Conservation (phyloP, 495 filamentous ascomycete genomes). For the Geopyxis carbonaria region DNA sequence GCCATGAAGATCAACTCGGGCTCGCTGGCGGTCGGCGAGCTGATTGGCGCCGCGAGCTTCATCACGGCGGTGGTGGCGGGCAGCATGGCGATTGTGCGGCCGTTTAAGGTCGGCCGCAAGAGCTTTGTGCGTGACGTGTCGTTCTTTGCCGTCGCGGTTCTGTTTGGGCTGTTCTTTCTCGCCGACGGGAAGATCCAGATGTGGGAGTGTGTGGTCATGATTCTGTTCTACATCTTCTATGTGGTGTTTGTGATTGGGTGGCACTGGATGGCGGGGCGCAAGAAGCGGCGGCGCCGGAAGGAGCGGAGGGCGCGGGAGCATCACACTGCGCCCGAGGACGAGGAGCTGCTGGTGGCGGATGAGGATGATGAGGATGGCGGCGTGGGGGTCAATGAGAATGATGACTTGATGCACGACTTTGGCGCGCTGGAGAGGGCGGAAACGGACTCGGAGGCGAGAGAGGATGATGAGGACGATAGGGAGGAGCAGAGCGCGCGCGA, state of each 20-base stretch:
- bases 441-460: slow-evolving; percentile 30
- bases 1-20: slow-evolving; percentile 94
- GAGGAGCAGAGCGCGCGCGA: slow-evolving; percentile 57
- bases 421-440: slow-evolving; percentile 48
- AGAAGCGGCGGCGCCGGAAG: slow-evolving; percentile 40
- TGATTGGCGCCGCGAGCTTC: slow-evolving; percentile 89
- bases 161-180: slow-evolving; percentile 75
- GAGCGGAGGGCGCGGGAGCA: slow-evolving; percentile 57
- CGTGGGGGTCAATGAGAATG: slow-evolving; percentile 35
- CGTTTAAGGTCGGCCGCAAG: slow-evolving; percentile 74
- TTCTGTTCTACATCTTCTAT: slow-evolving; percentile 81
- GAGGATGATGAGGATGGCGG: slow-evolving; percentile 57
- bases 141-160: slow-evolving; percentile 78
- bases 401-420: slow-evolving; percentile 49
- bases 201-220: slow-evolving; percentile 86
- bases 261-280: slow-evolving; percentile 66
- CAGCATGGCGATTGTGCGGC: slow-evolving; percentile 90
- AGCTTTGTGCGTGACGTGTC: slow-evolving; percentile 85
- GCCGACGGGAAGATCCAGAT: slow-evolving; percentile 67
- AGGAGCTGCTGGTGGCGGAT: slow-evolving; percentile 48
- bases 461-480: slow-evolving; percentile 45
- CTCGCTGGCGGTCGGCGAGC: slow-evolving; percentile 84
- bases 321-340: slow-evolving; percentile 48
- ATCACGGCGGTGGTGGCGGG: slow-evolving; percentile 94
- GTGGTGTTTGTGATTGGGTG: slow-evolving; percentile 74